These are phyloP conservation scores for Citrullus mucosospermus DNA, from an alignment of 306 rosid species.

Conservation along the genomic window DNA sequence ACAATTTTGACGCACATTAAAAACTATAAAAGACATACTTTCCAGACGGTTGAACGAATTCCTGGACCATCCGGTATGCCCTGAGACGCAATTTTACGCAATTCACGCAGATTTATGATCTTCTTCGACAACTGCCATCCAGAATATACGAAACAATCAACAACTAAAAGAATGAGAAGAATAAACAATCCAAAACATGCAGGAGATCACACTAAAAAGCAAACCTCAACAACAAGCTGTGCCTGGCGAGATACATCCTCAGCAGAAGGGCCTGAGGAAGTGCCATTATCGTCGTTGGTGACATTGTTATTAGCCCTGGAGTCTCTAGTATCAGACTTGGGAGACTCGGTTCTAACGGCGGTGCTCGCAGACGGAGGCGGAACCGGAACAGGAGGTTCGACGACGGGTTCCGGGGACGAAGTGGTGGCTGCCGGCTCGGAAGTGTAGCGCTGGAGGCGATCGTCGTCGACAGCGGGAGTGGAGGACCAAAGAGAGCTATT, in stretches of 20 bases:
- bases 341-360: constrained; percentile 22
- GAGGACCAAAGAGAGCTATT: constrained; percentile 90
- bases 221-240: constrained; percentile 67
- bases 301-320: constrained; percentile 13
- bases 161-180: neutral
- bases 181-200: neutral
- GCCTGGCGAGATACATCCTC: constrained; percentile 74
- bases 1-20: neutral
- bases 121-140: constrained; percentile 56
- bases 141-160: neutral
- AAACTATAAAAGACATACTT: constrained; percentile 27
- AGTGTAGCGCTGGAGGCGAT: constrained; percentile 24
- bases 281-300: constrained; percentile 13
- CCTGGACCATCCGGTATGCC: constrained; percentile 90
- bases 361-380: constrained; percentile 33
- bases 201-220: neutral
- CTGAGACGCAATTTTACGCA: constrained; percentile 67
- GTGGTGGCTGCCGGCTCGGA: constrained; percentile 18
- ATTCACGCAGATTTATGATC: constrained; percentile 49
- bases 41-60: constrained; percentile 89
- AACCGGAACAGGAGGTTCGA: constrained; percentile 34
- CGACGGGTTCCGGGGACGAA: constrained; percentile 10
- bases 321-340: constrained; percentile 23
- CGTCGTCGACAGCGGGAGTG: constrained; percentile 31
- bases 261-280: constrained; percentile 28